A percentile compares a stretch with the other conserved stretches of the same genome.
phyloP scores from a whole-genome alignment of 306 rosid genomes.

The Sicyos baderoa region DNA sequence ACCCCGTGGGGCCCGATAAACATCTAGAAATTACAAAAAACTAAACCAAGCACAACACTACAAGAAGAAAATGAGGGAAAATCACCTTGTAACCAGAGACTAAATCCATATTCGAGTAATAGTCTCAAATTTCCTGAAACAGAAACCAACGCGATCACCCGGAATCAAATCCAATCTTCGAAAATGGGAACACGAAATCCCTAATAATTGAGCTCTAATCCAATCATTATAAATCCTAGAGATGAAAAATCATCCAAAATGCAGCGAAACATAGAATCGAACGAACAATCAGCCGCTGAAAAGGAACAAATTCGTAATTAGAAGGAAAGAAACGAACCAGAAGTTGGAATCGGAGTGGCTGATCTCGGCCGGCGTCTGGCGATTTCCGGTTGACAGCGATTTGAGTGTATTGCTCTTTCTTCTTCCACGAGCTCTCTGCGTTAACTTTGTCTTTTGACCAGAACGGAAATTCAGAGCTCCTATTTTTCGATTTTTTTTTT shows the following conservation, averaged over 20 bases:
- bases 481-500: neutral
- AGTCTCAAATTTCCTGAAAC: constrained; percentile 23
- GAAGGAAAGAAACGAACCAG: constrained; percentile 7
- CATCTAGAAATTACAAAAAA: neutral
- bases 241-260: neutral
- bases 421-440: neutral
- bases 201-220: neutral
- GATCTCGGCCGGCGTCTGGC: neutral
- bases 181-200: neutral
- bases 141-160: neutral
- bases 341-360: constrained; percentile 9
- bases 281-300: neutral
- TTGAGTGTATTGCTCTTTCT: constrained; percentile 3
- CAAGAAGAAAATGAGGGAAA: neutral
- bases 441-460: constrained; percentile 1
- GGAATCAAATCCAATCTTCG: neutral
- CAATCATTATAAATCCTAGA: neutral
- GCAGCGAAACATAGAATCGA: neutral
- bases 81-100: constrained; percentile 87
- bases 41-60: constrained; percentile 3
- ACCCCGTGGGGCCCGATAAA: neutral
- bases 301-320: neutral
- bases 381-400: constrained; percentile 19
- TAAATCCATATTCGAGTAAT: constrained; percentile 63
- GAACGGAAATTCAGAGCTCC: neutral